Evolutionary conservation across 139 green algal species (phyloP).

Genomic region (Closterium sp.): DNA sequence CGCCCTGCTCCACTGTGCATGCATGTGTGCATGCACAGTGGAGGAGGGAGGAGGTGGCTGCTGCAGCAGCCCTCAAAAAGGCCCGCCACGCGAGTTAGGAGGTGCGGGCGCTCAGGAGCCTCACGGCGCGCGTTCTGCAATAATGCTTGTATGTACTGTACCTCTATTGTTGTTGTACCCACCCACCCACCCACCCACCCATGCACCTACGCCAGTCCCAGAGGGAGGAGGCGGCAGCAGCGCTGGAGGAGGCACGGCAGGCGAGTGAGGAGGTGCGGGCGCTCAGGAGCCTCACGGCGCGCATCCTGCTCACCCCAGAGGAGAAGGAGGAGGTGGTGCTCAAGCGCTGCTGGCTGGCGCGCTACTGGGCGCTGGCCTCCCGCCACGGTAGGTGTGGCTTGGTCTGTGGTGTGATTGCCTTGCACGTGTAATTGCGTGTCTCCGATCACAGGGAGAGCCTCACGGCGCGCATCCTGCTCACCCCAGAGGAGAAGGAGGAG

Average conservation of each 20-base stretch:
- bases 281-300: neutral
- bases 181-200: no score
- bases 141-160: no score
- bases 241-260: slow-evolving; percentile 11
- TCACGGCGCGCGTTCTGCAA: neutral
- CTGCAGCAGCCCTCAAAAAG: slow-evolving; percentile 10
- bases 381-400: neutral
- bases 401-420: neutral
- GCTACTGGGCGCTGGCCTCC: neutral
- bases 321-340: slow-evolving; percentile 13
- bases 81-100: neutral
- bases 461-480: neutral
- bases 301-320: slow-evolving; percentile 22
- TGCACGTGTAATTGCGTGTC: no score
- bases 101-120: neutral
- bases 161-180: no score
- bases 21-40: neutral
- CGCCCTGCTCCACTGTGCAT: no score
- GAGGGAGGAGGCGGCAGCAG: slow-evolving; percentile 35
- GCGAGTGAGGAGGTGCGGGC: slow-evolving; percentile 20
- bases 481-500: slow-evolving; percentile 30
- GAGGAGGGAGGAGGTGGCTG: neutral
- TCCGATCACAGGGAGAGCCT: neutral
- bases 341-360: neutral
- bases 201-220: slow-evolving; percentile 6